Evolutionary conservation across 768 basidiomycete species (phyloP).

Genomic region (Collybiopsis luxurians): DNA sequence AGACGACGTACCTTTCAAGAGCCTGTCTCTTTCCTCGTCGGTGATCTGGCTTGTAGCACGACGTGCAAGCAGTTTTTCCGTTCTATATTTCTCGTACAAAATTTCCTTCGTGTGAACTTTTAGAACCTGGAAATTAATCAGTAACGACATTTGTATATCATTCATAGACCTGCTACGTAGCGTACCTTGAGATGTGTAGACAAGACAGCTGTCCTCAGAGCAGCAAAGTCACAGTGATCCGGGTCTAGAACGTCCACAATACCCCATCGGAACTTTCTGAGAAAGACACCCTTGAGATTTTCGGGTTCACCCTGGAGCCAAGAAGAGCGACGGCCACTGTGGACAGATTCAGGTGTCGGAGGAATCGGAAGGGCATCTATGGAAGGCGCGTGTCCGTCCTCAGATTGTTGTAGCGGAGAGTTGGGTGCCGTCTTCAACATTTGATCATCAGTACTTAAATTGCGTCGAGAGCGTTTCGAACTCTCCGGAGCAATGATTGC

Average conservation of each 20-base stretch:
- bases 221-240: constrained; percentile 84
- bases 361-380: constrained; percentile 29
- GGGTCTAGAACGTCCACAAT: constrained; percentile 84
- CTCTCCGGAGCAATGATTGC: constrained; percentile 76
- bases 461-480: constrained; percentile 38
- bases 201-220: constrained; percentile 78
- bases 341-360: constrained; percentile 34
- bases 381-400: constrained; percentile 39
- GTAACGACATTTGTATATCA: constrained; percentile 1
- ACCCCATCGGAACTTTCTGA: constrained; percentile 85
- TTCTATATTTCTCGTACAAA: constrained; percentile 90
- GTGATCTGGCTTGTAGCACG: constrained; percentile 80
- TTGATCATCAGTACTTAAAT: constrained; percentile 28
- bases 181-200: constrained; percentile 83
- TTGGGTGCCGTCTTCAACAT: constrained; percentile 25
- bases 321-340: constrained; percentile 25
- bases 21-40: constrained; percentile 66
- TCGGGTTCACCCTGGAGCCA: constrained; percentile 59
- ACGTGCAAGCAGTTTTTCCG: constrained; percentile 84
- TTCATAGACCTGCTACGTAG: constrained; percentile 4
- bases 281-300: constrained; percentile 71
- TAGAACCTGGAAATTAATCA: constrained; percentile 51
- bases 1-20: constrained; percentile 61
- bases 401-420: constrained; percentile 35
- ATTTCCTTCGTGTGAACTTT: constrained; percentile 85